Percentiles rank a stretch among this genome's conserved stretches.
phyloP scores from a whole-genome alignment of 108 stramenopile species.

The Nitzschia sp. region DNA sequence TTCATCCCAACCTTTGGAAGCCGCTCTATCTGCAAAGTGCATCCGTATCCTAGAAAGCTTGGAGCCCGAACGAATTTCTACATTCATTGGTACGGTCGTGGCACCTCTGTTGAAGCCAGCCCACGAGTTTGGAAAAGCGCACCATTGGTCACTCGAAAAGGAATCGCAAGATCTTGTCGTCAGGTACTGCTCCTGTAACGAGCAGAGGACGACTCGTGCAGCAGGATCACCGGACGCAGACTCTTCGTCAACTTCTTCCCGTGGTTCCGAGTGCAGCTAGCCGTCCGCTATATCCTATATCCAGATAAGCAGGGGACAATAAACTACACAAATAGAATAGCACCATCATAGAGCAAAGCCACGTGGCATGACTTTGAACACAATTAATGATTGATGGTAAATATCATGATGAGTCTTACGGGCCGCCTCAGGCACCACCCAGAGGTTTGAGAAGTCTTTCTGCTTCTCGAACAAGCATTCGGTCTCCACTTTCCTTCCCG shows the following conservation, averaged over 20 bases:
- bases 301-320: too few species aligned
- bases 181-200: background rate
- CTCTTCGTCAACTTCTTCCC: too few species aligned
- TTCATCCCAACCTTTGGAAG: conserved; percentile 1
- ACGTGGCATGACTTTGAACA: too few species aligned
- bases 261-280: too few species aligned
- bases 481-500: background rate
- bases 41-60: conserved; percentile 14
- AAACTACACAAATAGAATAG: too few species aligned
- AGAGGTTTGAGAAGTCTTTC: conserved; percentile 6
- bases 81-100: background rate
- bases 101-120: conserved; percentile 2
- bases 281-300: too few species aligned
- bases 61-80: conserved; percentile 4
- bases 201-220: too few species aligned
- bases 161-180: conserved; percentile 7
- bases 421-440: too few species aligned
- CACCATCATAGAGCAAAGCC: too few species aligned
- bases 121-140: conserved; percentile 13
- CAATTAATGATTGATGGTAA: too few species aligned
- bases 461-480: conserved; percentile 17
- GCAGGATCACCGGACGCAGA: too few species aligned
- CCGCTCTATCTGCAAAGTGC: conserved; percentile 14
- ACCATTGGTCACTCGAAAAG: conserved; percentile 14
- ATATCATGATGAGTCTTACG: too few species aligned